A percentile compares a stretch with the other conserved stretches of the same genome.
phyloP scores from a whole-genome alignment of 306 rosid species.

The Urtica urens region DNA sequence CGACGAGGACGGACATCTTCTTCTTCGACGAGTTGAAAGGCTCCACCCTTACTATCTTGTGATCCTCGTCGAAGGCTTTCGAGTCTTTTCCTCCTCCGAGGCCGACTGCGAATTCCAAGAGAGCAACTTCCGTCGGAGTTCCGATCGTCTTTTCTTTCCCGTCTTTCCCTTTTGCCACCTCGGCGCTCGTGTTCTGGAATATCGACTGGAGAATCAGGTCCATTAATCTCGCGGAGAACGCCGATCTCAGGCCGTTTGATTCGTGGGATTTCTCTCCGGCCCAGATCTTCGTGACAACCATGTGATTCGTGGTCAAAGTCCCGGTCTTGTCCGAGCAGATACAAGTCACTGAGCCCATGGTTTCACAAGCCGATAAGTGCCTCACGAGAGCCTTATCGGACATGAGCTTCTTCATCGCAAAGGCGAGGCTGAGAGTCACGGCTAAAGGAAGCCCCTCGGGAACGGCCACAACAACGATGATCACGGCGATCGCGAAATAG shows the following conservation, averaged over 20 bases:
- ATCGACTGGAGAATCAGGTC: conserved; percentile 60
- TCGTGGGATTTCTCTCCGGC: conserved; percentile 37
- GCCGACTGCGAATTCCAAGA: conserved; percentile 60
- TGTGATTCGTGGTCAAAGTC: conserved; percentile 83
- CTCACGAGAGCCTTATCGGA: conserved; percentile 77
- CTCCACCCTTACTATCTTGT: conserved; percentile 49
- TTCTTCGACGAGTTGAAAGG: conserved; percentile 70
- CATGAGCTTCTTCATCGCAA: conserved; percentile 88
- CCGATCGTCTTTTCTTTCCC: conserved; percentile 49
- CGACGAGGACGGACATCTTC: conserved; percentile 66
- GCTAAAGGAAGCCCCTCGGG: conserved; percentile 91
- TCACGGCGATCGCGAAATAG: conserved; percentile 75
- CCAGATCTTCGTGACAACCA: conserved; percentile 75
- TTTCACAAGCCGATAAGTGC: conserved; percentile 86
- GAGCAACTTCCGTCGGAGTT: conserved; percentile 70
- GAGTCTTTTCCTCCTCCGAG: conserved; percentile 59
- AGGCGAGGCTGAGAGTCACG: conserved; percentile 85
- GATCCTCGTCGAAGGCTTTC: conserved; percentile 24
- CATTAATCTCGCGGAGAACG: conserved; percentile 22
- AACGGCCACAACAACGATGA: conserved; percentile 84
- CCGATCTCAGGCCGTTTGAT: conserved; percentile 25
- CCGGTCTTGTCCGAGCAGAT: conserved; percentile 93
- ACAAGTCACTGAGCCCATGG: conserved; percentile 78
- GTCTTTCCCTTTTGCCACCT: conserved; percentile 49
- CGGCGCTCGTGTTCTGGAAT: conserved; percentile 63